Conservation (phyloP, 805 yeast species). For the Pichia heedii region DNA sequence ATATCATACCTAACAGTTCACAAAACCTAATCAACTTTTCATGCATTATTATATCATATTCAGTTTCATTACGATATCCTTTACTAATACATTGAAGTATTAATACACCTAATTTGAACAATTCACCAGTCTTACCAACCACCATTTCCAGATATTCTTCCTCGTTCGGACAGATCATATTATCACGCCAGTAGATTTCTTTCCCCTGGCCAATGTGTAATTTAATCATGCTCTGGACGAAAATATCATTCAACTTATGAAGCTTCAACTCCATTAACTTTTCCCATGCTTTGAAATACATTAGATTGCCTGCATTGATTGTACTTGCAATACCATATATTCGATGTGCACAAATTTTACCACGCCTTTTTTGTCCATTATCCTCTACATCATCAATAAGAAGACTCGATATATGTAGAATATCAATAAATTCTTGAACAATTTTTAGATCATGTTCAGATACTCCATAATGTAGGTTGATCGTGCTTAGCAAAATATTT, state of each 20-base stretch:
- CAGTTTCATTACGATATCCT: background rate
- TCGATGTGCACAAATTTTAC: conserved; percentile 69
- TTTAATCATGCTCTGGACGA: conserved; percentile 67
- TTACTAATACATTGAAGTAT: conserved; percentile 34
- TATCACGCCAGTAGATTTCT: conserved; percentile 84
- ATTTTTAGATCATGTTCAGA: conserved; percentile 29
- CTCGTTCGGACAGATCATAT: conserved; percentile 46
- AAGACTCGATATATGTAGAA: conserved; percentile 57
- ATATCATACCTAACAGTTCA: conserved; percentile 69
- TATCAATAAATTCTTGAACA: conserved; percentile 43
- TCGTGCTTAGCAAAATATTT: conserved; percentile 37
- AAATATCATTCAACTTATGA: conserved; percentile 27
- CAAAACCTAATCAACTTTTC: conserved; percentile 47
- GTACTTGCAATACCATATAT: conserved; percentile 73
- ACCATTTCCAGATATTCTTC: conserved; percentile 71
- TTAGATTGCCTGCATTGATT: conserved; percentile 73
- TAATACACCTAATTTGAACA: conserved; percentile 65
- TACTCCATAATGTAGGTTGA: conserved; percentile 43
- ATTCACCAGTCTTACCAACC: conserved; percentile 81
- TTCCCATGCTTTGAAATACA: conserved; percentile 65
- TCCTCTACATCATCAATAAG: conserved; percentile 89
- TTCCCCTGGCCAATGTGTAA: conserved; percentile 86
- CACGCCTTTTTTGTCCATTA: conserved; percentile 59
- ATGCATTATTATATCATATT: background rate
- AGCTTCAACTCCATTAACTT: conserved; percentile 26